A percentile compares a stretch with the other conserved stretches of the same genome.
Conservation (phyloP, 768 basidiomycete genomes). For the Macrolepiota dolichaula region DNA sequence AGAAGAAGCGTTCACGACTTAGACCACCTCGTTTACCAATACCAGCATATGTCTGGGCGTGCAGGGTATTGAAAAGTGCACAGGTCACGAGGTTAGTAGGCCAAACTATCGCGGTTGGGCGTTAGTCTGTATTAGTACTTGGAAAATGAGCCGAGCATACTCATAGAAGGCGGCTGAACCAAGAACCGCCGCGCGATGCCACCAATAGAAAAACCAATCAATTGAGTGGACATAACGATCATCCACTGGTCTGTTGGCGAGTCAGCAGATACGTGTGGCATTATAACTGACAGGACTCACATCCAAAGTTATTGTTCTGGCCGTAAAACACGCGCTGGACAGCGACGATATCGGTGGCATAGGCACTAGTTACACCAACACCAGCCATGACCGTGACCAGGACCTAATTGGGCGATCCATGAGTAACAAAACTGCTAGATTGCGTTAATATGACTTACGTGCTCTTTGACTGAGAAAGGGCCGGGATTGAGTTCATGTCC, state of each 20-base stretch:
- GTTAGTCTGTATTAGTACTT: neutral
- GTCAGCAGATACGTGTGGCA: neutral
- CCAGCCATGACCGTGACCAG: constrained; percentile 51
- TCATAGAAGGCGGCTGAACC: constrained; percentile 70
- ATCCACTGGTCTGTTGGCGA: constrained; percentile 67
- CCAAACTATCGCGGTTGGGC: constrained; percentile 56
- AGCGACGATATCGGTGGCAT: constrained; percentile 75
- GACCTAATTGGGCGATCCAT: constrained; percentile 31
- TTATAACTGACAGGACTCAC: constrained; percentile 30
- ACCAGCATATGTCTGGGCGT: constrained; percentile 68
- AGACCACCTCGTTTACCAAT: constrained; percentile 62
- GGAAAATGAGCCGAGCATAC: constrained; percentile 28
- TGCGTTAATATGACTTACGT: constrained; percentile 38
- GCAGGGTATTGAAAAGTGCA: constrained; percentile 77
- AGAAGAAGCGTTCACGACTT: constrained; percentile 75
- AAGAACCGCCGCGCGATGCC: constrained; percentile 70
- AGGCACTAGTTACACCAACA: constrained; percentile 49
- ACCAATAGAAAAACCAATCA: constrained; percentile 85
- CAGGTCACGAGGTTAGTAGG: constrained; percentile 73
- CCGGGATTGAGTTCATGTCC: constrained; percentile 60
- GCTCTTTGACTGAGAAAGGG: constrained; percentile 74
- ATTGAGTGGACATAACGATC: constrained; percentile 69
- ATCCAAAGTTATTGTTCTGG: constrained; percentile 55
- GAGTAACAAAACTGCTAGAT: constrained; percentile 21
- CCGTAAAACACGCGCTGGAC: constrained; percentile 73